These are phyloP conservation scores for Condylostoma magnum DNA, from an alignment of 169 alveolate genomes.

Conservation along the genomic window DNA sequence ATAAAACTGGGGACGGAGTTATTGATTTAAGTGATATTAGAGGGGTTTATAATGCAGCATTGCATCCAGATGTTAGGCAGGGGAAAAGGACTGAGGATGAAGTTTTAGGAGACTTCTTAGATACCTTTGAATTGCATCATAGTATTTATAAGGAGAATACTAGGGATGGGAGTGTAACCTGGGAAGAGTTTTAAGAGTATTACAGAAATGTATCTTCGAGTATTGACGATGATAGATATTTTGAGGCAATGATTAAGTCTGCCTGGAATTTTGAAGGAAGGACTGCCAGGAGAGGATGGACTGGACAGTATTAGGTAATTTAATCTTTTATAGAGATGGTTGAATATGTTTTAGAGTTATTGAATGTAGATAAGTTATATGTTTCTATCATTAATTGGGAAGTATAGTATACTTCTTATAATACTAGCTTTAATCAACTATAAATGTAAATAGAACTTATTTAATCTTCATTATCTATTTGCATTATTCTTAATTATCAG, in stretches of 20 bases:
- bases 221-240: conserved; percentile 67
- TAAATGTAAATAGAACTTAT: too few relatives aligned
- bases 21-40: conserved; percentile 59
- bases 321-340: too few relatives aligned
- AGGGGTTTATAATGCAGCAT: conserved; percentile 56
- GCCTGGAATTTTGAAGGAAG: conserved; percentile 57
- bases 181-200: conserved; percentile 70
- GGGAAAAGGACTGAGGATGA: conserved; percentile 80
- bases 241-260: conserved; percentile 60
- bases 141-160: conserved; percentile 9
- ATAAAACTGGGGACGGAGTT: conserved; percentile 52
- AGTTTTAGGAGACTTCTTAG: conserved; percentile 72
- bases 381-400: too few relatives aligned
- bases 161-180: conserved; percentile 57
- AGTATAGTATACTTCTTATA: too few relatives aligned
- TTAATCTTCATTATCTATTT: too few relatives aligned
- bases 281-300: neutral
- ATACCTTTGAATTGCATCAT: conserved; percentile 69
- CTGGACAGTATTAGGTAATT: too few relatives aligned
- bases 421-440: too few relatives aligned
- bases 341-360: too few relatives aligned
- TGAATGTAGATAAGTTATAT: too few relatives aligned
- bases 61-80: conserved; percentile 74
- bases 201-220: conserved; percentile 69
- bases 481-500: too few relatives aligned